Percentiles rank a stretch among this genome's conserved stretches.
These are phyloP conservation scores for Ceratobasidium sp. DNA, from an alignment of 1,284 basidiomycete species.

Conservation along the genomic window DNA sequence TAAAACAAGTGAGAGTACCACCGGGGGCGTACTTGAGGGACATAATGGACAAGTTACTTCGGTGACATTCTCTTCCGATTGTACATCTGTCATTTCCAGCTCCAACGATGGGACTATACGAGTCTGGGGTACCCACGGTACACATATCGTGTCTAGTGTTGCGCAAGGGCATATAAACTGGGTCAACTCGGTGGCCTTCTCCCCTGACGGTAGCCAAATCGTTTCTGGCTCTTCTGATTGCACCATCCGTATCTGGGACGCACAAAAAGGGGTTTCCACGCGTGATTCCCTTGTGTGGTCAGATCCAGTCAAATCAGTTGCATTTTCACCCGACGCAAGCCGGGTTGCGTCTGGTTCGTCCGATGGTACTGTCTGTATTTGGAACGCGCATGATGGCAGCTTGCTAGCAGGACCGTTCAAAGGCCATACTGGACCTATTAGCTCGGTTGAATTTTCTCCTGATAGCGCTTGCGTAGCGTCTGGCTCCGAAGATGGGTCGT, in stretches of 20 bases:
- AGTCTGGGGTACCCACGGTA: slow-evolving; percentile 31
- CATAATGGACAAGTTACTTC: slow-evolving; percentile 32
- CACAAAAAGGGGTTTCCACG: too few species aligned
- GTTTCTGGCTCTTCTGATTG: not conserved
- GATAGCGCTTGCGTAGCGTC: too few species aligned
- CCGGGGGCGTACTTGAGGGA: not conserved
- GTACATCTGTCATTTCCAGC: slow-evolving; percentile 14
- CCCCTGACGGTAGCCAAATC: not conserved
- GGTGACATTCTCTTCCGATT: slow-evolving; percentile 38
- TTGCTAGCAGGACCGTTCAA: too few species aligned
- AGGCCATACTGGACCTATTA: too few species aligned
- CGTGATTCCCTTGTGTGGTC: too few species aligned
- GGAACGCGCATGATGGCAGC: too few species aligned
- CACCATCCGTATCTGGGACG: slow-evolving; percentile 8
- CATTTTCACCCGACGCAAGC: too few species aligned
- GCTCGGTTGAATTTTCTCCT: too few species aligned
- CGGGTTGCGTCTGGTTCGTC: too few species aligned
- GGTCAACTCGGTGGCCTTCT: not conserved
- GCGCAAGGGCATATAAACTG: not conserved
- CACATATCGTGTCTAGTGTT: not conserved
- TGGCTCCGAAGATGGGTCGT: too few species aligned
- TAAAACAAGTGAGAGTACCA: not conserved
- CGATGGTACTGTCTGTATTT: too few species aligned
- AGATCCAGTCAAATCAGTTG: too few species aligned
- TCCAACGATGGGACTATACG: slow-evolving; percentile 38